phyloP scores from a whole-genome alignment of 768 basidiomycete species.

The Xerocomellus chrysenteron region DNA sequence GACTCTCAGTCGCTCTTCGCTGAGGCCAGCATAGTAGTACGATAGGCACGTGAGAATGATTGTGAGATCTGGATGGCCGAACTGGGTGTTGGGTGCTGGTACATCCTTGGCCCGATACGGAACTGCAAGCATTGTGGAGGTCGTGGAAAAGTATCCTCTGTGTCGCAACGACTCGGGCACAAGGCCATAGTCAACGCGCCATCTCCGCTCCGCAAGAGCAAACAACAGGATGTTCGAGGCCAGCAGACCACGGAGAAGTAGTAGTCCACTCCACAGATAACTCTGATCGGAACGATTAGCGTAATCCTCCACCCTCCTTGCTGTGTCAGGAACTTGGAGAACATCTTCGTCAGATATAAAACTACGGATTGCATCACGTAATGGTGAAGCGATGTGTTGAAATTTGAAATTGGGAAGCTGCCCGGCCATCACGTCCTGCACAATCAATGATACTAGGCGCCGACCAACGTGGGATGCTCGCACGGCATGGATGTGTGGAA shows the following conservation, averaged over 20 bases:
- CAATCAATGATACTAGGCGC: background rate
- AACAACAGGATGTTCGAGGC: constrained; percentile 24
- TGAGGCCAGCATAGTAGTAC: constrained; percentile 31
- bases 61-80: constrained; percentile 36
- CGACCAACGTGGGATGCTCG: background rate
- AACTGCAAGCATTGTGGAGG: constrained; percentile 34
- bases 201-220: constrained; percentile 29
- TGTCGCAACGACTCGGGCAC: no score
- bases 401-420: constrained; percentile 13
- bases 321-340: background rate
- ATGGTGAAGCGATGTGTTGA: background rate
- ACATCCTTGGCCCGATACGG: constrained; percentile 37
- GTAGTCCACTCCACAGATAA: background rate
- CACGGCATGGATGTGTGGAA: constrained; percentile 7
- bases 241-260: constrained; percentile 32
- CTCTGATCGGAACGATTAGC: background rate
- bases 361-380: background rate
- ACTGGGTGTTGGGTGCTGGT: constrained; percentile 31
- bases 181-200: constrained; percentile 37
- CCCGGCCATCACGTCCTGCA: constrained; percentile 7
- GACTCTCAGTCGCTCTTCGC: background rate
- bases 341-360: constrained; percentile 16
- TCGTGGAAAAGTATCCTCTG: no score
- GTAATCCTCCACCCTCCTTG: constrained; percentile 2
- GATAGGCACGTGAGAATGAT: constrained; percentile 32